Conservation (phyloP, 495 filamentous ascomycete genomes). For the Xylaria intraflava region DNA sequence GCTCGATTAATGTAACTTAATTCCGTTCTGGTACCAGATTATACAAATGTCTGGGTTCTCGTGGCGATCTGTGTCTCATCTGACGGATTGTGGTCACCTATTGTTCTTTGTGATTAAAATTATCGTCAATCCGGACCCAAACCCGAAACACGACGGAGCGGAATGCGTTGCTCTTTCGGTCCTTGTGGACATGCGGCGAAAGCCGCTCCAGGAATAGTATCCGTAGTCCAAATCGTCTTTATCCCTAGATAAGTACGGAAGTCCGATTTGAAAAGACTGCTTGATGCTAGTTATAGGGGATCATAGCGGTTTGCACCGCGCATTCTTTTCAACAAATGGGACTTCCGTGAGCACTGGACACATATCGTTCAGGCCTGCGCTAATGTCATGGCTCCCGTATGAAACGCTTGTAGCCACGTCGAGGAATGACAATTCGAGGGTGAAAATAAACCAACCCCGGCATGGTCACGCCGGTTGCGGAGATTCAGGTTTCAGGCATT, state of each 20-base stretch:
- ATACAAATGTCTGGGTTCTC: slow-evolving; percentile 21
- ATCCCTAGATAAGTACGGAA: no score
- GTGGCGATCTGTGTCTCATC: no score
- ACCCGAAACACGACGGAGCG: slow-evolving; percentile 1
- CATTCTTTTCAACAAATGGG: slow-evolving; percentile 1
- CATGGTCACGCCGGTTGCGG: not conserved
- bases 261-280: no score
- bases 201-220: slow-evolving; percentile 19
- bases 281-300: no score
- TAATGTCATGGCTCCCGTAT: not conserved
- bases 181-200: slow-evolving; percentile 14
- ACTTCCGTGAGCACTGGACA: slow-evolving; percentile 1
- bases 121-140: not conserved
- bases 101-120: not conserved
- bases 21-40: slow-evolving; percentile 1
- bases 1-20: slow-evolving; percentile 19
- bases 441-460: not conserved
- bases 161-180: slow-evolving; percentile 6
- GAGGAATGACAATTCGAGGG: no score
- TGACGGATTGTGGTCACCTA: not conserved
- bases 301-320: no score
- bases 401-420: not conserved
- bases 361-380: slow-evolving; percentile 13
- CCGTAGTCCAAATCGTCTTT: no score
- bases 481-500: not conserved